Percentiles rank a stretch among this genome's conserved stretches.
Evolutionary conservation across 495 filamentous ascomycete species (phyloP).

Genomic region (Pseudomonodictys pantanalensis): DNA sequence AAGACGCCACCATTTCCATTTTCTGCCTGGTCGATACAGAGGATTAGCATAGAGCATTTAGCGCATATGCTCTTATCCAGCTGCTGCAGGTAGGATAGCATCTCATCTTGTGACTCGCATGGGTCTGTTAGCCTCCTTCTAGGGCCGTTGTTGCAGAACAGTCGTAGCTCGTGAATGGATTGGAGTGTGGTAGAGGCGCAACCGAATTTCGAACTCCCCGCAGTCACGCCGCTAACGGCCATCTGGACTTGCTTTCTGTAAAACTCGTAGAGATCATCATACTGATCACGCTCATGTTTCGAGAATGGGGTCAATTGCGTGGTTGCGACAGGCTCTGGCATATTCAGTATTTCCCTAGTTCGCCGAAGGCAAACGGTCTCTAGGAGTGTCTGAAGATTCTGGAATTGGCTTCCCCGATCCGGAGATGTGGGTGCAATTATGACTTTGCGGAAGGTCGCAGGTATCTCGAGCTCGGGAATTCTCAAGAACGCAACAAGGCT

Average conservation of each 20-base stretch:
- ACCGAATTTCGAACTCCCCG: neutral
- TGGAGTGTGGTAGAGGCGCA: neutral
- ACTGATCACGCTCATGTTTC: neutral
- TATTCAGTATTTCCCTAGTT: neutral
- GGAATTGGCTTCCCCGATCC: neutral
- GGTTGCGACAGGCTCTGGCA: neutral
- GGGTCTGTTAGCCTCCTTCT: neutral
- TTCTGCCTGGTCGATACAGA: neutral
- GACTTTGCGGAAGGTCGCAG: conserved; percentile 64
- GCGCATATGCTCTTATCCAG: conserved; percentile 8
- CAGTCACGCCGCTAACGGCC: conserved; percentile 5
- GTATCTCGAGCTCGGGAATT: conserved; percentile 79
- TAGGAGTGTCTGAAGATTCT: conserved; percentile 3
- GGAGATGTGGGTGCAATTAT: conserved; percentile 73
- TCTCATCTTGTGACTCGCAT: conserved; percentile 3
- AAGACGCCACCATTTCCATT: neutral
- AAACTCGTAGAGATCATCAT: neutral
- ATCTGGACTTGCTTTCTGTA: neutral
- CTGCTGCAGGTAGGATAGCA: conserved; percentile 6
- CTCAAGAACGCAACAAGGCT: conserved; percentile 82
- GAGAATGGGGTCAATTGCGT: neutral
- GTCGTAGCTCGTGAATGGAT: neutral
- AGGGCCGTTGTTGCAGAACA: conserved; percentile 17
- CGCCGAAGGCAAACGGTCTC: conserved; percentile 4
- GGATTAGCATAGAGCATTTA: conserved; percentile 2